Evolutionary conservation across 306 rosid genomes (phyloP).

Genomic region (Vachellia collinsii): DNA sequence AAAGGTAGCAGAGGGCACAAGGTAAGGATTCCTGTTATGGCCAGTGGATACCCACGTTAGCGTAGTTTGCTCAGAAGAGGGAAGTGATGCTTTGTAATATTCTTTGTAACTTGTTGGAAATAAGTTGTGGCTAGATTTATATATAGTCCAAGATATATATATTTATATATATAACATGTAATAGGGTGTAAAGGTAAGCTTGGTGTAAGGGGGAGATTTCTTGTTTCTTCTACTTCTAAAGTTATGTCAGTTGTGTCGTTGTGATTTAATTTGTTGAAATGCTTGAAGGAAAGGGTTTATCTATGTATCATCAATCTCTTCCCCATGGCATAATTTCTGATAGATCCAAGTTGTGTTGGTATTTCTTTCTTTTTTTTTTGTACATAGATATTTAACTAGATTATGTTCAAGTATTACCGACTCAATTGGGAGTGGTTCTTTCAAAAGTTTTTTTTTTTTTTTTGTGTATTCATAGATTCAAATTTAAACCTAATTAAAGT

Average conservation of each 20-base stretch:
- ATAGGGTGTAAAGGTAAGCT: conserved; percentile 77
- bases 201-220: conserved; percentile 49
- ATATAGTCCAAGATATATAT: conserved; percentile 46
- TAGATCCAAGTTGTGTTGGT: too few species aligned
- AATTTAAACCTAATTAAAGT: too few species aligned
- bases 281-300: conserved; percentile 36
- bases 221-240: conserved; percentile 65
- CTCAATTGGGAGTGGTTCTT: too few species aligned
- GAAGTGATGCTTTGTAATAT: conserved; percentile 64
- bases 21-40: conserved; percentile 92
- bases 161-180: conserved; percentile 25
- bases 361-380: too few species aligned
- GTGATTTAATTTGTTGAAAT: conserved; percentile 38
- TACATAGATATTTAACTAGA: too few species aligned
- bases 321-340: conserved; percentile 22
- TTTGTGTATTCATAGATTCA: too few species aligned
- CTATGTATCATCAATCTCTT: conserved; percentile 33
- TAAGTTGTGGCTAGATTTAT: conserved; percentile 67
- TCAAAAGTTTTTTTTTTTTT: too few species aligned
- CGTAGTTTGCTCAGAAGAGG: conserved; percentile 42
- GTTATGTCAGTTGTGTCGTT: conserved; percentile 60
- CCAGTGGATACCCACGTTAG: conserved; percentile 77
- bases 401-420: too few species aligned
- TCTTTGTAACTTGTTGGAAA: conserved; percentile 91
- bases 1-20: conserved; percentile 94